Conservation (phyloP, 345 rosid genomes). For the Iberis pinnata region DNA sequence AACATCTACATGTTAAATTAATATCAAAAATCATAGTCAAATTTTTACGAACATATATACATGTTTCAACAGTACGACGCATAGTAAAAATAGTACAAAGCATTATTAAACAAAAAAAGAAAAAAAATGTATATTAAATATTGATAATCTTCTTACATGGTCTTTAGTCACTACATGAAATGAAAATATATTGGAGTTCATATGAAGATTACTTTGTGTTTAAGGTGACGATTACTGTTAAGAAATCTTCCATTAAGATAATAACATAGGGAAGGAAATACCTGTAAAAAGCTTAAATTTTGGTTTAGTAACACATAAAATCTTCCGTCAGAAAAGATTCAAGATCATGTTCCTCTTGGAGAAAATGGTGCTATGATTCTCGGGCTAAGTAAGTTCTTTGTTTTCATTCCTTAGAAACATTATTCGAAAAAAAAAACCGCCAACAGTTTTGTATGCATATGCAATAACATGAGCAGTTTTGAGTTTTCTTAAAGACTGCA, state of each 20-base stretch:
- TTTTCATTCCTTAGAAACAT: constrained; percentile 10
- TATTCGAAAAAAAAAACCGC: no score
- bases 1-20: no score
- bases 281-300: constrained; percentile 44
- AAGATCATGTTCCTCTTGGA: constrained; percentile 44
- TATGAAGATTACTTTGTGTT: constrained; percentile 60
- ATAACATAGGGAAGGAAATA: constrained; percentile 26
- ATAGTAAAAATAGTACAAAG: no score
- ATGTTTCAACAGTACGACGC: no score
- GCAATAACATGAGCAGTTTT: no score
- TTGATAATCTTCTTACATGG: no score
- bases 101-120: no score
- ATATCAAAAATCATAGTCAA: no score
- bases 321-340: constrained; percentile 62
- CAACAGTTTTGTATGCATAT: no score
- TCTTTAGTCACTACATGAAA: constrained; percentile 36
- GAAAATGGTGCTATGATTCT: constrained; percentile 56
- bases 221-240: constrained; percentile 36
- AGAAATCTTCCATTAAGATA: constrained; percentile 32
- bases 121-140: no score
- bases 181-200: constrained; percentile 56
- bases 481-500: no score
- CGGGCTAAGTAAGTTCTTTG: constrained; percentile 51
- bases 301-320: constrained; percentile 41
- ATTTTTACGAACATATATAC: no score